Base-by-base conservation (phyloP, 1,284 basidiomycete genomes). In the Tremellales sp. region DNA sequence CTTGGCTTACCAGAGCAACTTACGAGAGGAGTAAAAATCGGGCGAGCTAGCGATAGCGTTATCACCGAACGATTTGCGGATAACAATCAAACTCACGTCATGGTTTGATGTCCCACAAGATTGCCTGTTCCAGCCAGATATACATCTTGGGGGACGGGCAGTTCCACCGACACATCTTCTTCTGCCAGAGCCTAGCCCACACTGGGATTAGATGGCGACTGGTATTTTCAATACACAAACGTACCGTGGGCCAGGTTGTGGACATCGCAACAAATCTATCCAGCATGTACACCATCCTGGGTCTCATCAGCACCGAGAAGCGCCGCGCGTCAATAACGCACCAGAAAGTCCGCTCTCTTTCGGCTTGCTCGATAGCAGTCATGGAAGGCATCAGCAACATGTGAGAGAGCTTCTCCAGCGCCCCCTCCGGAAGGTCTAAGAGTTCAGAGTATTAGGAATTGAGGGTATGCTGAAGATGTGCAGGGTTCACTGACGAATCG, bases 271-370 rank as follows among this genome's bases (percentile, higher is more conserved):
- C 50, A 13, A 43, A 40, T 13, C 57, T 39, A 28, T 69, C 66
- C 6, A 59, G 40, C 10, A 61, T 31, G 40, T 59, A 67, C 4
- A 53, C 51, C 53, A 60, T 54, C 62, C 61, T 64, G 34, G 10
- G n/a, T 5, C n/a, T n/a, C n/a, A n/a, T n/a, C n/a, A 28, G 52
- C 19, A 48, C 42, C 6, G 1, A 22, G 21, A 36, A 10, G 34
- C 22, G 8, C 24, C n/a, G n/a, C n/a, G 24, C 8, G 37, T 39
- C 21, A 31, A 32, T n/a, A 13, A 57, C 61, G 35, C 37, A 60
- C 68, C 68, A 71, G 59, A 60, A 71, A 1, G 61, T 58, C 9
- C 68, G 40, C 39, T 68, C 64, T 12, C 65, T 49, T 32, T 61
- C 52, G 5, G 65, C 66, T 41, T 69, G 66, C 27, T 68, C 65